Evolutionary conservation across 495 filamentous ascomycete species (phyloP).

Genomic region (Neurospora sp.): DNA sequence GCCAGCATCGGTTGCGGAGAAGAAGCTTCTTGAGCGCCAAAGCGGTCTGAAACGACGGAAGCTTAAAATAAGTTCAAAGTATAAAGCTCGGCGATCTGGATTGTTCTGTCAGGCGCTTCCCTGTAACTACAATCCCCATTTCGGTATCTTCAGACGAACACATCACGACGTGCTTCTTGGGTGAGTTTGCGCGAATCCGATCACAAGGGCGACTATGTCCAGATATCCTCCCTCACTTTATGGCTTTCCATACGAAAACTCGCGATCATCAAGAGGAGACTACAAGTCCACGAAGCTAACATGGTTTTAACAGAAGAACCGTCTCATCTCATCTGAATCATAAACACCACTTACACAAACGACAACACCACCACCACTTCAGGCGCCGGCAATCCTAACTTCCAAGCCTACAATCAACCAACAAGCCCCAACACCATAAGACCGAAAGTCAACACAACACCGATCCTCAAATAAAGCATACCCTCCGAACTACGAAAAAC

Average conservation of each 20-base stretch:
- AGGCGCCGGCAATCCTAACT: neutral
- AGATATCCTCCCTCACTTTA: neutral
- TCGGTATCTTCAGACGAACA: neutral
- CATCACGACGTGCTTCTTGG: neutral
- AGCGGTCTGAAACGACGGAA: neutral
- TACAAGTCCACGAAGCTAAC: neutral
- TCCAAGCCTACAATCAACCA: neutral
- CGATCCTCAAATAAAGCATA: too few species aligned
- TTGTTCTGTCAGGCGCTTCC: neutral
- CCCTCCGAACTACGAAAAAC: too few species aligned
- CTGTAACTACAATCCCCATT: neutral
- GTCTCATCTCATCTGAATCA: neutral
- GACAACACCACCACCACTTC: neutral
- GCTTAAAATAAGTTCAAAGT: neutral
- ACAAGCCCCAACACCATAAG: neutral
- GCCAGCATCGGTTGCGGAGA: neutral
- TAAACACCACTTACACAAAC: neutral
- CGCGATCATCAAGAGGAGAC: neutral
- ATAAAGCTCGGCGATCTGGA: neutral
- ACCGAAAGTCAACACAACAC: neutral
- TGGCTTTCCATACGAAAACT: neutral
- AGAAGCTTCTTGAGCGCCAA: neutral
- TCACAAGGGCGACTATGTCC: neutral
- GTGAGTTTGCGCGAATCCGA: neutral
- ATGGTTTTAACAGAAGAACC: neutral